Evolutionary conservation across 345 rosid genomes (phyloP).

Genomic region (Hirschfeldia incana): DNA sequence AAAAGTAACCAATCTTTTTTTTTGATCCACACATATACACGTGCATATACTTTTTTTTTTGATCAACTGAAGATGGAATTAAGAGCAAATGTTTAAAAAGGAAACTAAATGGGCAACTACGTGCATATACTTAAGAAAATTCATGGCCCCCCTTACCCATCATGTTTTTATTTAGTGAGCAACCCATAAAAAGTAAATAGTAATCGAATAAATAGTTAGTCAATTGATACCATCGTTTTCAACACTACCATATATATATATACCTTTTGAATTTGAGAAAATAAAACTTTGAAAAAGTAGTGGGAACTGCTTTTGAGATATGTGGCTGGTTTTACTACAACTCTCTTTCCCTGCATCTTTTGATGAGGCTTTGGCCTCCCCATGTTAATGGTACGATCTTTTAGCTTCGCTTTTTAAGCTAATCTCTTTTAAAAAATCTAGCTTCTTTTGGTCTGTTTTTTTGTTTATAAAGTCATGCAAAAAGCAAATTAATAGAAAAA

Average conservation of each 20-base stretch:
- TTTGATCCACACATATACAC: constrained; percentile 1
- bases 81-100: too few relatives aligned
- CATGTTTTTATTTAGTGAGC: constrained; percentile 37
- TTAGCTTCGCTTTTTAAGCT: constrained; percentile 40
- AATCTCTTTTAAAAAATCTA: constrained; percentile 6
- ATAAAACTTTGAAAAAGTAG: neutral
- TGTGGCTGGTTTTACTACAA: constrained; percentile 43
- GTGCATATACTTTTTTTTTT: too few relatives aligned
- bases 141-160: constrained; percentile 35
- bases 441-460: constrained; percentile 30
- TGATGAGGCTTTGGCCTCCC: constrained; percentile 58
- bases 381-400: constrained; percentile 41
- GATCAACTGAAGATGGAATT: too few relatives aligned
- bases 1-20: constrained; percentile 35
- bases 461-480: constrained; percentile 40
- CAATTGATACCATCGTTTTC: constrained; percentile 19
- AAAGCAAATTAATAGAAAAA: constrained; percentile 15
- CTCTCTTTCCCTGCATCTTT: constrained; percentile 44
- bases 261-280: neutral
- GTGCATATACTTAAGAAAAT: constrained; percentile 35
- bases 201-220: constrained; percentile 24
- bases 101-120: too few relatives aligned
- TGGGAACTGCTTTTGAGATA: constrained; percentile 79
- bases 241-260: neutral
- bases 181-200: constrained; percentile 38